phyloP scores from a whole-genome alignment of 2,329 filamentous ascomycete genomes.

The Huntiella decipiens region DNA sequence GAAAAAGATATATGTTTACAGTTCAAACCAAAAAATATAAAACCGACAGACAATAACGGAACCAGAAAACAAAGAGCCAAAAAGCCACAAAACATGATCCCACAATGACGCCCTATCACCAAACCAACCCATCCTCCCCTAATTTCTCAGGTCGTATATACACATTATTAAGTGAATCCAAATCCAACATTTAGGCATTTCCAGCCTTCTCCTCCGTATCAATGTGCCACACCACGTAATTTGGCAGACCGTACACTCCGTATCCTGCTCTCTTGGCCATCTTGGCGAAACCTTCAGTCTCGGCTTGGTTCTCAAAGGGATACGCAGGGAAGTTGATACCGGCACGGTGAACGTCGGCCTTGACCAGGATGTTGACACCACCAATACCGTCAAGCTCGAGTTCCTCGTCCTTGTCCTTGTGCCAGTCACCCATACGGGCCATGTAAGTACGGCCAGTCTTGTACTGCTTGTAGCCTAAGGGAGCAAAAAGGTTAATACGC shows the following conservation, averaged over 20 bases:
- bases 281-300: conserved; percentile 95
- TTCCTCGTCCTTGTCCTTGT: conserved; percentile 78
- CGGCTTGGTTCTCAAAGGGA: conserved; percentile 94
- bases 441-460: conserved; percentile 81
- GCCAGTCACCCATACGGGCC: conserved; percentile 80
- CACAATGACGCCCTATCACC: too few relatives aligned
- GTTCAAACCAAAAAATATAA: background rate
- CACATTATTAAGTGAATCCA: background rate
- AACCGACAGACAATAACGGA: background rate
- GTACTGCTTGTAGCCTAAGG: conserved; percentile 71
- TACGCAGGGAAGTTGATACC: conserved; percentile 98
- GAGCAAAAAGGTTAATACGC: conserved; percentile 13
- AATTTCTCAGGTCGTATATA: too few relatives aligned
- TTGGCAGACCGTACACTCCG: conserved; percentile 76
- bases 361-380: conserved; percentile 92
- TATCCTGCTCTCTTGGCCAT: conserved; percentile 97
- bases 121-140: too few relatives aligned
- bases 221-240: conserved; percentile 97
- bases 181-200: conserved; percentile 32
- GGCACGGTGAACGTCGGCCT: conserved; percentile 90
- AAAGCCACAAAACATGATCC: background rate
- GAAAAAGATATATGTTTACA: background rate
- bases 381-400: conserved; percentile 88
- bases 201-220: conserved; percentile 90
- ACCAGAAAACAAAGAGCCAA: background rate